Conservation (phyloP, 139 green algal genomes). For the Coelastrella sp. region DNA sequence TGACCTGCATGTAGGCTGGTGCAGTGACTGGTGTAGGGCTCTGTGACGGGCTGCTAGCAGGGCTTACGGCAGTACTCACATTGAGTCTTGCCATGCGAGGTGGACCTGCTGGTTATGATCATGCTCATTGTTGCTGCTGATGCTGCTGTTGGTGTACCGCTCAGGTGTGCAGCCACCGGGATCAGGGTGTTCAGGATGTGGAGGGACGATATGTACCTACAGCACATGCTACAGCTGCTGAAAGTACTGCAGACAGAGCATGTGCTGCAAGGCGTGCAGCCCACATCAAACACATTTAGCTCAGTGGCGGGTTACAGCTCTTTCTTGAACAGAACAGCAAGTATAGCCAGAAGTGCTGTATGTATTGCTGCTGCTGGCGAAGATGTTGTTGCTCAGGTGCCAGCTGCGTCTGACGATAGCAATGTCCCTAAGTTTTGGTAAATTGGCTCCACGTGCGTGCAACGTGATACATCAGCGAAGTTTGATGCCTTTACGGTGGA, state of each 20-base stretch:
- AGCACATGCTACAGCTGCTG: constrained; percentile 30
- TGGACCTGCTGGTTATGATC: too few relatives aligned
- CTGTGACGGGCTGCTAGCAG: too few relatives aligned
- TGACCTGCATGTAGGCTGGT: too few relatives aligned
- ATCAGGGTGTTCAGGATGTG: constrained; percentile 32
- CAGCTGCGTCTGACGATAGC: neutral
- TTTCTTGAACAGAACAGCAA: constrained; percentile 3
- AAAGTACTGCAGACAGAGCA: constrained; percentile 23
- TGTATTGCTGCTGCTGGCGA: constrained; percentile 12
- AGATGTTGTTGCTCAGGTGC: neutral
- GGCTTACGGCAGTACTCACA: too few relatives aligned
- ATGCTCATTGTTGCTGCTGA: neutral
- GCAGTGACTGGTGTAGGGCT: too few relatives aligned
- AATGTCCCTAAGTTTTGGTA: constrained; percentile 24
- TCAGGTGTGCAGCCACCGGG: constrained; percentile 19
- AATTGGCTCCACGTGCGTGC: neutral
- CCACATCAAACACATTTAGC: neutral
- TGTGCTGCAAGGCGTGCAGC: neutral
- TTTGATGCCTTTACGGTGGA: neutral
- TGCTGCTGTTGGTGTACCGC: neutral
- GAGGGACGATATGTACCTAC: constrained; percentile 37
- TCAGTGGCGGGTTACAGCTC: neutral
- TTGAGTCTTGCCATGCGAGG: too few relatives aligned
- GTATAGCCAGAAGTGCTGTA: neutral
- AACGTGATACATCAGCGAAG: neutral